Base-by-base conservation (phyloP, 208 protist species). In the Acanthamoeba rhysodes region DNA sequence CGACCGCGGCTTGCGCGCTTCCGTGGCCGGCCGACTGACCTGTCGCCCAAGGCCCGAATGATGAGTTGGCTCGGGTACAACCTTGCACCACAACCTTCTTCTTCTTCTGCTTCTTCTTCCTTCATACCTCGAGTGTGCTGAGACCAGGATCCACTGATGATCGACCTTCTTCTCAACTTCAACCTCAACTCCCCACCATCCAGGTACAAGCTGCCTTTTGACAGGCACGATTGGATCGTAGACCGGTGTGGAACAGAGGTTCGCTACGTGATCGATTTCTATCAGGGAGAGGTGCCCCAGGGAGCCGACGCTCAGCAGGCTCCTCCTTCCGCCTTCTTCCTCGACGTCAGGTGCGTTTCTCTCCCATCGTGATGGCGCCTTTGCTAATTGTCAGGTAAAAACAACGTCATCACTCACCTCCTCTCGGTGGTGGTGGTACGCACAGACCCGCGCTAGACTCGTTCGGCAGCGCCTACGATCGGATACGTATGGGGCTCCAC, bases 221-320 rank as follows among this genome's bases (percentile, higher is more conserved):
- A 98, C 78, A 95, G 97, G 41, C 97, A 98, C 84, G 97, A 98
- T 68, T 98, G 97, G 97, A 96, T 95, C 34, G 90, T 98, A 29
- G 96, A 98, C 93, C 66, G 97, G 24, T 97, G 96, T 94, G 97
- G 96, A 12, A 98, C 70, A 48, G 74, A 96, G 74, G 80, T 90
- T 5, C 80, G 80, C 32, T 96, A 96, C 70, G 50, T 96, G 74
- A 96, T 96, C 45, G 95, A 96, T 68, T 96, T 96, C 94, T 96
- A 96, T 68, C 90, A 95, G 68, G 94, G 95, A 20, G 95, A 95
- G 45, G 29, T 93, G 7, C 72, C 94, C 57, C 48, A 93, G 45
- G 91, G 95, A 45, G 41, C 41, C n/a, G 62, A 34, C 12, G 5
- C 48, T 29, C 50, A 16, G 24, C 41, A 55, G n/a, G 34, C n/a